phyloP scores from a whole-genome alignment of 1,284 basidiomycete genomes.

The Pseudozyma tsukubaensis region DNA sequence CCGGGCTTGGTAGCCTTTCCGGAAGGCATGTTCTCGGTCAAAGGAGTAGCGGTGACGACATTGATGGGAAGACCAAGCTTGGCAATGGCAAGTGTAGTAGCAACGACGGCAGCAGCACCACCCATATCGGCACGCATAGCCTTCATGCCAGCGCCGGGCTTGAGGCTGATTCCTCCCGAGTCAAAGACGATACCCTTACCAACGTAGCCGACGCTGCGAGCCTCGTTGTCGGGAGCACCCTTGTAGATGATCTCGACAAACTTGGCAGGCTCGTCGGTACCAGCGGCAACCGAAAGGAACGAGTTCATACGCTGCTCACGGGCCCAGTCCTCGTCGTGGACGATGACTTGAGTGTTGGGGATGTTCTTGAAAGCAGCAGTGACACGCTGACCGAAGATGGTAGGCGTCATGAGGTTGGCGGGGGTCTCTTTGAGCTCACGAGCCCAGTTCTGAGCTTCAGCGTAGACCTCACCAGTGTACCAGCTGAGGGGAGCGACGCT shows the following conservation, averaged over 20 bases:
- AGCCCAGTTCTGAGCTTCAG: conserved; percentile 84
- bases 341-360: conserved; percentile 77
- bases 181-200: conserved; percentile 79
- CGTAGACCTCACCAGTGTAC: conserved; percentile 73
- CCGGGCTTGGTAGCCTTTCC: conserved; percentile 88
- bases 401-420: conserved; percentile 74
- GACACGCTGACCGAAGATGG: conserved; percentile 80
- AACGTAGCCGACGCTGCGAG: conserved; percentile 79
- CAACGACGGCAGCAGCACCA: conserved; percentile 79
- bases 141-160: conserved; percentile 77
- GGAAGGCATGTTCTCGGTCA: conserved; percentile 78
- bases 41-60: conserved; percentile 77
- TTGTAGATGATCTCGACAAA: conserved; percentile 90
- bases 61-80: conserved; percentile 84
- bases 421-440: conserved; percentile 87
- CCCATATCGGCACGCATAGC: conserved; percentile 69
- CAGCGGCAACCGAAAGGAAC: conserved; percentile 87
- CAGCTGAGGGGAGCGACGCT: conserved; percentile 61
- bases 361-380: conserved; percentile 78
- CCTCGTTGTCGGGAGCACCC: conserved; percentile 74
- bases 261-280: conserved; percentile 84
- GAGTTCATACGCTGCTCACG: conserved; percentile 84
- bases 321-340: conserved; percentile 87
- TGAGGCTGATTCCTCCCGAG: conserved; percentile 87
- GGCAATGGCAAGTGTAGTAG: conserved; percentile 81